These are phyloP conservation scores for Coccomyxa subellipsoidea DNA, from an alignment of 163 green algal genomes.

Conservation along the genomic window DNA sequence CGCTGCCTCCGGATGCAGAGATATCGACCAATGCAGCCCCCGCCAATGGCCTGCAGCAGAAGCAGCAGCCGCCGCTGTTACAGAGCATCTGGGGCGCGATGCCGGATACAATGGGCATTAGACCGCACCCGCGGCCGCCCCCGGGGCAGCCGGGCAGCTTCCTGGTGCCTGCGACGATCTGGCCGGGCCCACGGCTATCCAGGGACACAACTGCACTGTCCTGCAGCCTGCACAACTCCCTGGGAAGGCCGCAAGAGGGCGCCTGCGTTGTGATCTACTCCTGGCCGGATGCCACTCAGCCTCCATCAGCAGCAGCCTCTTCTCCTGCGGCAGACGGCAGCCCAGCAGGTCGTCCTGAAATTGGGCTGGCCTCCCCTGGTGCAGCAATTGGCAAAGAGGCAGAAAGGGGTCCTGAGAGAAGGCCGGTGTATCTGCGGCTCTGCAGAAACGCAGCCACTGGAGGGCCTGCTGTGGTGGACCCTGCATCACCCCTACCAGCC, in stretches of 20 bases:
- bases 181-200: constrained; percentile 21
- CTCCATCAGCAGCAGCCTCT: not conserved
- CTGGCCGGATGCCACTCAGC: not conserved
- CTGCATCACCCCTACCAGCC: not conserved
- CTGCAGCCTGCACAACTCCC: not conserved
- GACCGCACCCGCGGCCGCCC: not conserved
- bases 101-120: not conserved
- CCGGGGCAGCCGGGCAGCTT: not conserved
- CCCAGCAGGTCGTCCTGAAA: not conserved
- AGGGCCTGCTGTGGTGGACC: not conserved
- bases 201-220: not conserved
- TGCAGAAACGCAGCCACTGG: not conserved
- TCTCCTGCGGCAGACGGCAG: not conserved
- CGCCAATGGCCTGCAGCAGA: not conserved
- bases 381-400: not conserved
- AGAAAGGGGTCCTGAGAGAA: not conserved
- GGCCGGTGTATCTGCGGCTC: not conserved
- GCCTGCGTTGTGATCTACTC: constrained; percentile 10
- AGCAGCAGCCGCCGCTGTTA: not conserved
- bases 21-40: not conserved
- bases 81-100: not conserved
- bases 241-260: constrained; percentile 13
- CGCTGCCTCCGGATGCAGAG: not conserved
- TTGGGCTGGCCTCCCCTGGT: not conserved
- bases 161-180: constrained; percentile 10